phyloP scores from a whole-genome alignment of 2,329 filamentous ascomycete species.

The Xenoacremonium recifei region DNA sequence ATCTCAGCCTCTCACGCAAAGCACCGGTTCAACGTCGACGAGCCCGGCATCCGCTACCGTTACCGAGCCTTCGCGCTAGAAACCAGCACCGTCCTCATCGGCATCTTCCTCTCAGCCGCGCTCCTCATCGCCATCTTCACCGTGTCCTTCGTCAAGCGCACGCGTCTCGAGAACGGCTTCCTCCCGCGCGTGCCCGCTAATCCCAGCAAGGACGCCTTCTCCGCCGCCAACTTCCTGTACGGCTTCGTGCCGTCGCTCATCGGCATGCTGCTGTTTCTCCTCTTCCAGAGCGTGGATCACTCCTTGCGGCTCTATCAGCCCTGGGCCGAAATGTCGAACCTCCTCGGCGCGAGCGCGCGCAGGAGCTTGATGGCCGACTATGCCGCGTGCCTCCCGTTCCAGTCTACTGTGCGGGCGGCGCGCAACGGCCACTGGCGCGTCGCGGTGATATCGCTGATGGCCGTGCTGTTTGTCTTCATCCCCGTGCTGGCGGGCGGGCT shows the following conservation, averaged over 20 bases:
- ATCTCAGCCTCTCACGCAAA: too few species aligned
- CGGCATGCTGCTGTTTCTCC: slow-evolving; percentile 65
- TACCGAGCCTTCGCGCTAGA: slow-evolving; percentile 78
- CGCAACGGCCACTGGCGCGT: slow-evolving; percentile 64
- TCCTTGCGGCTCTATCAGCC: slow-evolving; percentile 65
- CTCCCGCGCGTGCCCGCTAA: slow-evolving; percentile 62
- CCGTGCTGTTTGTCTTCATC: slow-evolving; percentile 58
- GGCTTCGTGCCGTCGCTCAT: slow-evolving; percentile 69
- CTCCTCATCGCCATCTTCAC: slow-evolving; percentile 71
- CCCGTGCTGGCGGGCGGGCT: slow-evolving; percentile 68
- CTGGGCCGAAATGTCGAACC: slow-evolving; percentile 60
- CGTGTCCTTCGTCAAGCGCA: slow-evolving; percentile 73
- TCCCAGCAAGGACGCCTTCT: slow-evolving; percentile 67
- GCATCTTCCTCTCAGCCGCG: slow-evolving; percentile 57
- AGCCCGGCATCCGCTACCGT: slow-evolving; percentile 42
- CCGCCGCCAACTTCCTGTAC: slow-evolving; percentile 84
- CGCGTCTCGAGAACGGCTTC: slow-evolving; percentile 68
- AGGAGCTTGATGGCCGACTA: slow-evolving; percentile 70
- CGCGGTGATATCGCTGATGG: slow-evolving; percentile 59
- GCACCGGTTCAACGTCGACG: slow-evolving; percentile 6
- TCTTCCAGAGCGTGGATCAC: slow-evolving; percentile 66
- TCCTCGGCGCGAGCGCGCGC: slow-evolving; percentile 60
- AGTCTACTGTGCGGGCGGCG: slow-evolving; percentile 56
- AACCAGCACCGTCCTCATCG: slow-evolving; percentile 63
- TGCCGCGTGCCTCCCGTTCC: slow-evolving; percentile 62